These are phyloP conservation scores for Penicillium sp. DNA, from an alignment of 2,329 filamentous ascomycete genomes.

Conservation along the genomic window DNA sequence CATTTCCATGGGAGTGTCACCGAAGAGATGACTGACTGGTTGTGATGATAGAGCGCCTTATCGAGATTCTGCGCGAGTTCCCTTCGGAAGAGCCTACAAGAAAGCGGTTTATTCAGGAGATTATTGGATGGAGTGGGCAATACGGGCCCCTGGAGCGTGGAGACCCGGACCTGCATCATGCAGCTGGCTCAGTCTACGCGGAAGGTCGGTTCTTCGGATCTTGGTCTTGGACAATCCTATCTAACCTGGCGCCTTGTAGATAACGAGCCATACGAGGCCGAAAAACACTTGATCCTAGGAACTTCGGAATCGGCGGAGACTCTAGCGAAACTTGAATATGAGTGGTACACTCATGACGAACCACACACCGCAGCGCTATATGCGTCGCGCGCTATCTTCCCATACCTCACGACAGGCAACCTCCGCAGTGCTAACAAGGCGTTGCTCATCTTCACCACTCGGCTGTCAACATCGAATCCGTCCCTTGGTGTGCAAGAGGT, in stretches of 20 bases:
- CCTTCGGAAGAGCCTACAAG: conserved; percentile 80
- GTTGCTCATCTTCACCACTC: conserved; percentile 72
- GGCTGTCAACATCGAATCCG: conserved; percentile 59
- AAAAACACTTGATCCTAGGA: conserved; percentile 83
- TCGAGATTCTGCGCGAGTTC: conserved; percentile 80
- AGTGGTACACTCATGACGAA: conserved; percentile 89
- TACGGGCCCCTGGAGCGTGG: conserved; percentile 85
- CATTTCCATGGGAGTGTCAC: background rate
- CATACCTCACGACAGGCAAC: conserved; percentile 89
- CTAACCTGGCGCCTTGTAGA: conserved; percentile 52
- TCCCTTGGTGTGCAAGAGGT: conserved; percentile 78
- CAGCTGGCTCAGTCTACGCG: conserved; percentile 83
- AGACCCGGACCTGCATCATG: conserved; percentile 92
- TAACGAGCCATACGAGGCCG: conserved; percentile 88
- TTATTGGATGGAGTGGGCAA: conserved; percentile 83
- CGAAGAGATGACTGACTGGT: background rate
- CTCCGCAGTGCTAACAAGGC: conserved; percentile 83
- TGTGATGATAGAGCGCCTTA: conserved; percentile 55
- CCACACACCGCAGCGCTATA: conserved; percentile 85
- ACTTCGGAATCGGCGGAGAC: conserved; percentile 84
- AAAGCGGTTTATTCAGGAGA: conserved; percentile 88
- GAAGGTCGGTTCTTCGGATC: conserved; percentile 54
- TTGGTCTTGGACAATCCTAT: background rate
- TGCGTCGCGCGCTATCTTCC: conserved; percentile 81
- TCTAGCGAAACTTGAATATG: conserved; percentile 81